phyloP scores from a whole-genome alignment of 2,329 filamentous ascomycete species.

The Tolypocladium cylindrosporum region DNA sequence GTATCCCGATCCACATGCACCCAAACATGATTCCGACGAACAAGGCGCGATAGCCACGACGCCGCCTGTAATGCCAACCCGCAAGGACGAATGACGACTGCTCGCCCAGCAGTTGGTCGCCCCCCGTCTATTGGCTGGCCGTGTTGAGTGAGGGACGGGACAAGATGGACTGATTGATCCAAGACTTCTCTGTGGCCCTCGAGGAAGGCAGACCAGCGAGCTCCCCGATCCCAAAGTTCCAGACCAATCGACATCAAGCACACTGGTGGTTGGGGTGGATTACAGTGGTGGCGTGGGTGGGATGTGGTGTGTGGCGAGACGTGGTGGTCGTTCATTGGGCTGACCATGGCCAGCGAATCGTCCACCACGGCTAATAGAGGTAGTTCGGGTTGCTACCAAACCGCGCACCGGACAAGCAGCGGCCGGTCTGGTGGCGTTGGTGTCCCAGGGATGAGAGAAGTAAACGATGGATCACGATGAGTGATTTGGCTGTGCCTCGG shows the following conservation, averaged over 20 bases:
- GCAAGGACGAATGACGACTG: not conserved
- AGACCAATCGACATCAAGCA: constrained; percentile 6
- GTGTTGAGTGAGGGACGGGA: not conserved
- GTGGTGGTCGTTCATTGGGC: constrained; percentile 25
- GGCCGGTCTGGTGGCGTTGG: not conserved
- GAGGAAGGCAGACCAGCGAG: not conserved
- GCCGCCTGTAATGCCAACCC: not conserved
- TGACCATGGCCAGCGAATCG: constrained; percentile 4
- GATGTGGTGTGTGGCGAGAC: constrained; percentile 20
- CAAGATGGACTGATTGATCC: not conserved
- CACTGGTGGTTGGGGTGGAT: constrained; percentile 9
- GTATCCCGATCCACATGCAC: not conserved
- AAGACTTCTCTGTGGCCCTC: not conserved
- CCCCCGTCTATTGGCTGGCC: not conserved
- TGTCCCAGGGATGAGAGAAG: not conserved
- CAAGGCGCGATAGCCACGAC: not conserved
- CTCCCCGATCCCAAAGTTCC: constrained; percentile 6
- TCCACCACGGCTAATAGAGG: not conserved
- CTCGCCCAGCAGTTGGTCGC: not conserved
- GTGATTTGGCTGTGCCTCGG: not conserved
- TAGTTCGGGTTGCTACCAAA: not conserved
- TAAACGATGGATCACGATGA: not conserved
- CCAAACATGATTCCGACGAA: not conserved
- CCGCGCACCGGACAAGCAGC: not conserved
- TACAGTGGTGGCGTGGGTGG: constrained; percentile 13